phyloP scores from a whole-genome alignment of 805 yeast genomes.

The Zygosaccharomyces rouxii region DNA sequence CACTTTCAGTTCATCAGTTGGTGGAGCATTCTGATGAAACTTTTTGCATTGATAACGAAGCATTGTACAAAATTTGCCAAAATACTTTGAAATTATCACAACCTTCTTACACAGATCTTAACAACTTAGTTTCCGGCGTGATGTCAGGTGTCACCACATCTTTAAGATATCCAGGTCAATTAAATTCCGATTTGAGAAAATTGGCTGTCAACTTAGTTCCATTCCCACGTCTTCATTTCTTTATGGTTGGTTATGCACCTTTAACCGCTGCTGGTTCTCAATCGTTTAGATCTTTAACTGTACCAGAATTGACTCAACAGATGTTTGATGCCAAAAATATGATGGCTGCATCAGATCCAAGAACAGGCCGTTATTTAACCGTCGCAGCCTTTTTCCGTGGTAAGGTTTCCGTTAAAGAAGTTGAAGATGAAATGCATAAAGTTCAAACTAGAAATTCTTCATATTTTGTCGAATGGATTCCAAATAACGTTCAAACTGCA shows the following conservation, averaged over 20 bases:
- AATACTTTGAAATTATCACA: constrained; percentile 74
- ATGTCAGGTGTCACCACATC: constrained; percentile 96
- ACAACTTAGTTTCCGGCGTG: constrained; percentile 78
- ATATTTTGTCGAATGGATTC: constrained; percentile 93
- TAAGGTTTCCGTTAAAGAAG: constrained; percentile 86
- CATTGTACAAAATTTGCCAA: constrained; percentile 84
- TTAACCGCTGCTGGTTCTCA: constrained; percentile 75
- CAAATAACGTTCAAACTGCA: constrained; percentile 91
- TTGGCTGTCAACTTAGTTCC: constrained; percentile 93
- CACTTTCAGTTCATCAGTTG: constrained; percentile 84
- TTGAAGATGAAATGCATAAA: constrained; percentile 86
- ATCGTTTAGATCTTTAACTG: constrained; percentile 78
- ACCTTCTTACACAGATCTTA: constrained; percentile 76
- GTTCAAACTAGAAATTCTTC: constrained; percentile 77
- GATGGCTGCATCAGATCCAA: constrained; percentile 95
- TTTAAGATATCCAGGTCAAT: constrained; percentile 90
- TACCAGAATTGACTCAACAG: constrained; percentile 90
- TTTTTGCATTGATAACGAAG: constrained; percentile 93
- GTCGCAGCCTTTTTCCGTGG: constrained; percentile 95
- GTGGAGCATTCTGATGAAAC: constrained; percentile 90
- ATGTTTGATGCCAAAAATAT: constrained; percentile 87
- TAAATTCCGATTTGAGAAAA: constrained; percentile 87
- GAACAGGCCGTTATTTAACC: constrained; percentile 84
- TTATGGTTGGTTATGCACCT: constrained; percentile 94
- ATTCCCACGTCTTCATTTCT: constrained; percentile 91